A percentile compares a stretch with the other conserved stretches of the same genome.
phyloP scores from a whole-genome alignment of 176 grass and related monocot genomes.

The Zea mays region DNA sequence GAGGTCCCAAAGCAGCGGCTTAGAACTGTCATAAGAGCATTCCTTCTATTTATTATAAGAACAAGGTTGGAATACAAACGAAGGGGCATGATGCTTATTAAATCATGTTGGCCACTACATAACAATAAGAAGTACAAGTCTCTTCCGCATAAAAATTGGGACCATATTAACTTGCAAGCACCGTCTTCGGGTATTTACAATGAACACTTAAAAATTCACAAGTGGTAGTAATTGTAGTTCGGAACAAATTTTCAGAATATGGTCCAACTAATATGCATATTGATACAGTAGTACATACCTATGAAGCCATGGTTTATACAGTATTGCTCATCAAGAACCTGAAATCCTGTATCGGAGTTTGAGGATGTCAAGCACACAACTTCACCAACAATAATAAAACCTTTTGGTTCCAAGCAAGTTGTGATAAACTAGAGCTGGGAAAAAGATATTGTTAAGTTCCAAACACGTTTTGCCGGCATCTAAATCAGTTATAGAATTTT shows the following conservation, averaged over 20 bases:
- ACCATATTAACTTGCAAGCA: neutral
- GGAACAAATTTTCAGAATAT: neutral
- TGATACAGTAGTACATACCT: constrained; percentile 43
- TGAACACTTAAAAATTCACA: neutral
- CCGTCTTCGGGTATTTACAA: neutral
- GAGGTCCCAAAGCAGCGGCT: neutral
- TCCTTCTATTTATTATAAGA: neutral
- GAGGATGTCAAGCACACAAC: constrained; percentile 13
- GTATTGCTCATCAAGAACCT: constrained; percentile 55
- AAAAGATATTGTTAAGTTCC: neutral
- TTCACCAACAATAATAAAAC: neutral
- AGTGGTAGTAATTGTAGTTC: neutral
- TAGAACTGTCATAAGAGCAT: neutral
- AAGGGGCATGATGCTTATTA: neutral
- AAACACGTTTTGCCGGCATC: neutral
- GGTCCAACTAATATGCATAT: neutral
- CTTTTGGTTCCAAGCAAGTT: neutral
- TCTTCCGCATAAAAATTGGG: constrained; percentile 18
- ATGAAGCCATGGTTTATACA: constrained; percentile 80
- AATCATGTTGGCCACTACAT: constrained; percentile 62
- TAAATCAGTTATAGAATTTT: neutral
- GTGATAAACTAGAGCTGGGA: neutral
- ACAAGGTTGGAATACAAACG: neutral
- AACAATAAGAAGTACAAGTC: neutral
- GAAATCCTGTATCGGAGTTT: constrained; percentile 57